phyloP scores from a whole-genome alignment of 257 asterid genomes.

The Handroanthus guayacan region DNA sequence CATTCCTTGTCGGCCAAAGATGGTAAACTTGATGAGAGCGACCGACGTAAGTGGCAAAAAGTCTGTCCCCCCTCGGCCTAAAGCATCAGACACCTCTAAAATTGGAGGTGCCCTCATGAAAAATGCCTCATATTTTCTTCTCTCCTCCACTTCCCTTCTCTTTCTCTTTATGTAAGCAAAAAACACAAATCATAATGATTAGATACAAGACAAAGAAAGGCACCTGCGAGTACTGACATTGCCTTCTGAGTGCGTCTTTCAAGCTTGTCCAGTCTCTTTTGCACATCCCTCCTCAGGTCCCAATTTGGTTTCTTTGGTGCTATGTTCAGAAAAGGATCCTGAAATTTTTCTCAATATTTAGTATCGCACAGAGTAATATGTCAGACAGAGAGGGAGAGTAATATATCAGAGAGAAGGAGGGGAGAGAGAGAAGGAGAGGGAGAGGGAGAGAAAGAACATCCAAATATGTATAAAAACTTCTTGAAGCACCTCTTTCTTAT shows the following conservation, averaged over 20 bases:
- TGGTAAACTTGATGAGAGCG: too few species aligned
- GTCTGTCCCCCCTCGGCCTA: too few species aligned
- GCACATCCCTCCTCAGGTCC: slow-evolving; percentile 96
- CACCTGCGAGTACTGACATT: slow-evolving; percentile 76
- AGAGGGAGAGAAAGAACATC: background rate
- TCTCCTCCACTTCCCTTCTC: too few species aligned
- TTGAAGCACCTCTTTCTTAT: slow-evolving; percentile 76
- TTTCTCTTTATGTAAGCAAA: too few species aligned
- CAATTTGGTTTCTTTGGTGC: slow-evolving; percentile 98
- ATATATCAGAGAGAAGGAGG: background rate
- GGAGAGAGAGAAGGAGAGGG: background rate
- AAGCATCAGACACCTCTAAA: too few species aligned
- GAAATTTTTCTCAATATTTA: slow-evolving; percentile 27
- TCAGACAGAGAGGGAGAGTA: background rate
- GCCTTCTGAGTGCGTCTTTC: slow-evolving; percentile 93
- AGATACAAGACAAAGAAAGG: slow-evolving; percentile 23
- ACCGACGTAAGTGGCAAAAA: too few species aligned
- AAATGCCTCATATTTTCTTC: too few species aligned
- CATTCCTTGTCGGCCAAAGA: background rate
- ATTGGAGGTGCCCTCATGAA: too few species aligned
- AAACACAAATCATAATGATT: background rate
- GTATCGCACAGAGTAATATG: background rate
- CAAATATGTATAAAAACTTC: background rate
- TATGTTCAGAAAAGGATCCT: slow-evolving; percentile 94
- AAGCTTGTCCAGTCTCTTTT: slow-evolving; percentile 90